Evolutionary conservation across 2,329 filamentous ascomycete genomes (phyloP).

Genomic region (Penicillium griseofulvum): DNA sequence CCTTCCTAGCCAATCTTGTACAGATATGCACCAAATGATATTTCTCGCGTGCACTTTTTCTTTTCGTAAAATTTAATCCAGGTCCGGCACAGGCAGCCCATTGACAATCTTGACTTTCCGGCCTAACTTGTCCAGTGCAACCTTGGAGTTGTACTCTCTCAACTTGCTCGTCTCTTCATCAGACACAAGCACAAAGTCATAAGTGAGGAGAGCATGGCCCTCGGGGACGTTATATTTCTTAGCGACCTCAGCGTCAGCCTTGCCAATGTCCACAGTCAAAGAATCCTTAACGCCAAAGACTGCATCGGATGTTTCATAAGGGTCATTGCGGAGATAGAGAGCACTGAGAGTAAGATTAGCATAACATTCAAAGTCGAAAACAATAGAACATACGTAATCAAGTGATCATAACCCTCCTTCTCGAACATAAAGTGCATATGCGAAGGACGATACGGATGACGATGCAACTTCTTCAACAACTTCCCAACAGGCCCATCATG

Average conservation of each 20-base stretch:
- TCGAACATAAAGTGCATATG: conserved; percentile 91
- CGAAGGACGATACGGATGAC: conserved; percentile 74
- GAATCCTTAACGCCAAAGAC: conserved; percentile 86
- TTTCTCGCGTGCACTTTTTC: background rate
- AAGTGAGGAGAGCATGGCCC: conserved; percentile 62
- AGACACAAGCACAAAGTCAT: conserved; percentile 76
- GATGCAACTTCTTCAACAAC: conserved; percentile 61
- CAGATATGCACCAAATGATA: background rate
- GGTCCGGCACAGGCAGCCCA: conserved; percentile 23
- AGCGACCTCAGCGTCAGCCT: conserved; percentile 54
- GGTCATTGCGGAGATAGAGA: conserved; percentile 72
- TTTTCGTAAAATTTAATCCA: conserved; percentile 14
- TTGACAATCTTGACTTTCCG: conserved; percentile 66
- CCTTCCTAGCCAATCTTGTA: background rate
- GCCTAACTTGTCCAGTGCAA: conserved; percentile 66
- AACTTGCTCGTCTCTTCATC: conserved; percentile 66
- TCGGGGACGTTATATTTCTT: conserved; percentile 62
- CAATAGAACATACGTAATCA: conserved; percentile 68
- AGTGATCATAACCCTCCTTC: conserved; percentile 71
- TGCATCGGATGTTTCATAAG: conserved; percentile 78
- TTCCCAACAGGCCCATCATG: conserved; percentile 80
- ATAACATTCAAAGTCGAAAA: background rate
- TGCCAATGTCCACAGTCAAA: conserved; percentile 64
- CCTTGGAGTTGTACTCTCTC: conserved; percentile 63
- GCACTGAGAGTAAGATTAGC: conserved; percentile 50